Conservation (phyloP, 805 yeast genomes). For the Candida dajiaensis region DNA sequence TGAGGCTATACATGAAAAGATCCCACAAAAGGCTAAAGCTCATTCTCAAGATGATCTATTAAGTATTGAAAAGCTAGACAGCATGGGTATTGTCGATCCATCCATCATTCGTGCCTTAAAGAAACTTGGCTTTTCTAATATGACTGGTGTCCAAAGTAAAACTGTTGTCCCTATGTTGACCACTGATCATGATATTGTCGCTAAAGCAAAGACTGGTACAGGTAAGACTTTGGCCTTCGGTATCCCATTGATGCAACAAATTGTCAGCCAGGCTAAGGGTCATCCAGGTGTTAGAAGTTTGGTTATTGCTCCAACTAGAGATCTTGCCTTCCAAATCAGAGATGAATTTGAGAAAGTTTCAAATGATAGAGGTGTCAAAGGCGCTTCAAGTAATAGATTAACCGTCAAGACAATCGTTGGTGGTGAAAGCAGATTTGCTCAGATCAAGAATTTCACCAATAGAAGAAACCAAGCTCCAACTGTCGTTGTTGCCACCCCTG, state of each 20-base stretch:
- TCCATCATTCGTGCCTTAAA: constrained; percentile 30
- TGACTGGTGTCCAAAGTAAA: constrained; percentile 67
- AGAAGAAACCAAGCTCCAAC: constrained; percentile 36
- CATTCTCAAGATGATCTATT: constrained; percentile 3
- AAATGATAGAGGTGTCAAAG: constrained; percentile 19
- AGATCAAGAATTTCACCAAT: constrained; percentile 26
- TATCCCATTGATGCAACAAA: constrained; percentile 67
- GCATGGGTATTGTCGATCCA: constrained; percentile 24
- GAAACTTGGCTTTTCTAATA: constrained; percentile 39
- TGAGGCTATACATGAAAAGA: neutral
- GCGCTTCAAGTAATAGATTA: constrained; percentile 24
- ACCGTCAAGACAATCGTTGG: constrained; percentile 59
- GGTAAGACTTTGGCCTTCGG: constrained; percentile 92
- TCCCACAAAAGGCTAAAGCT: neutral
- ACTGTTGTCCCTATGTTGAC: constrained; percentile 53
- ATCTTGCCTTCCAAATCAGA: constrained; percentile 78
- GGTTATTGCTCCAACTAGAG: constrained; percentile 86
- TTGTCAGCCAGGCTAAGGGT: constrained; percentile 25
- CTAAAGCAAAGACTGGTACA: constrained; percentile 92
- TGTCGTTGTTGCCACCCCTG: constrained; percentile 85
- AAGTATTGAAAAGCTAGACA: constrained; percentile 14
- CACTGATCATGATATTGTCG: constrained; percentile 61
- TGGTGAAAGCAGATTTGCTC: constrained; percentile 44
- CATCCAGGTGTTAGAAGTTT: constrained; percentile 47
- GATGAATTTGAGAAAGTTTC: constrained; percentile 52